Evolutionary conservation across 371 early-diverging fungal species (phyloP), one percentile per base, ranked within the genome.

Genomic region (Mortierella sp.): DNA sequence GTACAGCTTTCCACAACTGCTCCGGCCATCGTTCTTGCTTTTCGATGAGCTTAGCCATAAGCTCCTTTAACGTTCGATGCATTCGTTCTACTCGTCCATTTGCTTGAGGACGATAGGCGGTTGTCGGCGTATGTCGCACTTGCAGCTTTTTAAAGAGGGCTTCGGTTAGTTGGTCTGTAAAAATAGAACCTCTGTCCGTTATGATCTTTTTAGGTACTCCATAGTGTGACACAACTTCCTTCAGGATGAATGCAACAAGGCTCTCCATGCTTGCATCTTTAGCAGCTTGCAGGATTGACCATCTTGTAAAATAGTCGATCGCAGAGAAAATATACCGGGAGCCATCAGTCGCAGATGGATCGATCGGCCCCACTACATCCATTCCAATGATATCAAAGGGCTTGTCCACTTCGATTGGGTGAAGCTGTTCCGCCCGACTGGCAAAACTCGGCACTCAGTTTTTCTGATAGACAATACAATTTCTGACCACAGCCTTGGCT

Each of bases 51-150:
- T 57, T 57, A 16, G 43, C 58, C 29, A 57, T 0, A 0, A 28
- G 7, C 2, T 1, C 37, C 12, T 62, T 62, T 1, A 62, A 37
- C 1, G 53, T 62, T 0, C 53, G 52, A 30, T 62, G 63, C 53
- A 62, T 29, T 19, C 63, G 1, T 43, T 62, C 63, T 6, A 62
- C 63, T 7, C 63, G 63, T 1, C 63, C 63, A 37, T 62, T 62
- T 2, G 63, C 37, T 18, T 62, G 62, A 7, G 62, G 62, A 3
- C 50, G 50, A 50, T 50, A 50, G 7, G 62, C 62, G 28, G 62
- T 61, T 16, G 60, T 60, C 15, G 60, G 18, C 23, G 12, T 4
- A 43, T 60, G 60, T 30, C 30, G 21, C 1, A 57, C 15, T 1
- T 7, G 2, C 37, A 57, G 7, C 16, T 57, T 57, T 2, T 30